Evolutionary conservation across 208 protist species (phyloP).

Genomic region (Acanthamoeba rhysodes): DNA sequence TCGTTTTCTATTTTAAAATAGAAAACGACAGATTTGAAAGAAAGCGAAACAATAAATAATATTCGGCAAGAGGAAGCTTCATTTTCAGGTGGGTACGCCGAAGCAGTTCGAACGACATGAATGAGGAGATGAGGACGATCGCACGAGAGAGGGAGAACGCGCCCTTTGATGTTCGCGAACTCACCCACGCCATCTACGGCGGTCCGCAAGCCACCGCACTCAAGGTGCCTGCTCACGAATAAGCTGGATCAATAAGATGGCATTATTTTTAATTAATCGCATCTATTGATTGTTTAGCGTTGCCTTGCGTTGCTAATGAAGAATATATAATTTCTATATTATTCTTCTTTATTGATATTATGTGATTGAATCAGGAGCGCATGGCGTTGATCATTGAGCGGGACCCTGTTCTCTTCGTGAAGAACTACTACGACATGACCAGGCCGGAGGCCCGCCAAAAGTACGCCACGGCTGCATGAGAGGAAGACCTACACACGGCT

Average conservation of each 20-base stretch:
- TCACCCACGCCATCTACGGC: slow-evolving; percentile 20
- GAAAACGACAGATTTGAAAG: too few species aligned
- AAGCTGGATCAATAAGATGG: too few species aligned
- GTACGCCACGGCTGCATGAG: neutral
- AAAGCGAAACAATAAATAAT: too few species aligned
- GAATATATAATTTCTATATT: too few species aligned
- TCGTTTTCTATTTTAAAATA: too few species aligned
- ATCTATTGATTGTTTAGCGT: too few species aligned
- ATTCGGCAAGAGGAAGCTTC: too few species aligned
- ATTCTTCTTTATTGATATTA: too few species aligned
- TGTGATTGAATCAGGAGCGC: neutral
- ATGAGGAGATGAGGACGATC: slow-evolving; percentile 28
- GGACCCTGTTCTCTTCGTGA: slow-evolving; percentile 15
- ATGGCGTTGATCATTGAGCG: neutral
- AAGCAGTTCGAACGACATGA: too few species aligned
- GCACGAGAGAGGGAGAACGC: neutral
- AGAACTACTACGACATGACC: slow-evolving; percentile 33
- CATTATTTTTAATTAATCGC: too few species aligned
- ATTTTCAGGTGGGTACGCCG: too few species aligned
- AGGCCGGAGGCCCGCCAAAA: slow-evolving; percentile 44
- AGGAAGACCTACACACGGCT: neutral
- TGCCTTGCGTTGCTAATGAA: too few species aligned
- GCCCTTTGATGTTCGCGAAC: slow-evolving; percentile 9
- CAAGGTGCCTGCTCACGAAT: slow-evolving; percentile 3
- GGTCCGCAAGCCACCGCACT: neutral